Base-by-base conservation (phyloP, 768 basidiomycete genomes). In the Glaciozyma antarctica region DNA sequence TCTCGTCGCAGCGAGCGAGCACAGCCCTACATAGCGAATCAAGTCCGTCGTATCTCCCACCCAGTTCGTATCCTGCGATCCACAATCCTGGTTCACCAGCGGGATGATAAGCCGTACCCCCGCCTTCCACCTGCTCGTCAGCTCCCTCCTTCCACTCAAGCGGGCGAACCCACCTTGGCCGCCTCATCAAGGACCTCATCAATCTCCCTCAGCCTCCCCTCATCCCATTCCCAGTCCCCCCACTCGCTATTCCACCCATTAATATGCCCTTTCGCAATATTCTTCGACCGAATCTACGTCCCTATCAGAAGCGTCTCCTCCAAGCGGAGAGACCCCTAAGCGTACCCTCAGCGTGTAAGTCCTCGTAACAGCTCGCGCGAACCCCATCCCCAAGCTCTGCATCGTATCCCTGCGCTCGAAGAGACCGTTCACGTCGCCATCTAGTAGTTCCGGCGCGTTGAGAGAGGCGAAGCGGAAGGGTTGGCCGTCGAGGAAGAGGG, bases 381-480 rank as follows among this genome's bases (percentile, higher is more conserved):
- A 67, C 38, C 43, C 65, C 5, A 32, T 56, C 2, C 58, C 70
- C 13, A 73, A 56, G 30, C 65, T 66, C n/a, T 44, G 9, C 53
- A 54, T 54, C 26, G 71, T 69, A 28, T 74, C 66, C 45, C 58
- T 51, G 1, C 68, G 58, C 57, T 74, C 73, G 34, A 68, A 74
- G 24, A 47, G n/a, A 1, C 59, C 61, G 41, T 67, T 63, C 38
- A 57, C 56, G 24, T 72, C 68, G 8, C 70, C 70, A 51, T 72
- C 71, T 44, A 73, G 62, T 9, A 74, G 67, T 47, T 72, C 70
- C 8, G 73, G 73, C 1, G 68, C 68, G 60, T 73, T 73, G 49
- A 74, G 38, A 16, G 51, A 44, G 5, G 24, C 24, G 32, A 58
- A 58, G 24, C 57, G 57, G 15, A 21, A 58, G 26, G 57, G 57